Conservation (phyloP, 2,329 filamentous ascomycete species). For the Fusarium abutilonis region DNA sequence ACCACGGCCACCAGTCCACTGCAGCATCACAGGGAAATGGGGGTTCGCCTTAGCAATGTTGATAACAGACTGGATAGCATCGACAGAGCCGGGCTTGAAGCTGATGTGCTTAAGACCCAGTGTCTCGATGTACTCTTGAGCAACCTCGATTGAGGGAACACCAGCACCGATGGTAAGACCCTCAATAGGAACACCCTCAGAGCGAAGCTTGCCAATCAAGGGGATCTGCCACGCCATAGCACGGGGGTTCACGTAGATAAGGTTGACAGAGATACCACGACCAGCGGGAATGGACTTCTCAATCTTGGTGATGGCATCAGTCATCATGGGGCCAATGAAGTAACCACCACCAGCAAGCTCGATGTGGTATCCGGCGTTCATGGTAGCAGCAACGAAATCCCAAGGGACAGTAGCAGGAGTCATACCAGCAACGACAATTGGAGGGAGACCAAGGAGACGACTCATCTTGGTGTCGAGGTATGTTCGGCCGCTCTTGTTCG, state of each 20-base stretch:
- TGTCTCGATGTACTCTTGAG: slow-evolving; percentile 92
- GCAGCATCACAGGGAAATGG: slow-evolving; percentile 88
- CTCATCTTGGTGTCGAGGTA: slow-evolving; percentile 98
- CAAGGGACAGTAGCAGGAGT: slow-evolving; percentile 88
- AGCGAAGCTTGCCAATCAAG: slow-evolving; percentile 78
- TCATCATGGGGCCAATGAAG: slow-evolving; percentile 85
- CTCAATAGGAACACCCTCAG: slow-evolving; percentile 89
- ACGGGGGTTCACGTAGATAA: slow-evolving; percentile 90
- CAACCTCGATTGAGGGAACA: slow-evolving; percentile 92
- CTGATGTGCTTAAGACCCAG: slow-evolving; percentile 91
- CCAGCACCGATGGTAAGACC: slow-evolving; percentile 92
- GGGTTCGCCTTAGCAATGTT: slow-evolving; percentile 96
- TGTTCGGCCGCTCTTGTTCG: slow-evolving; percentile 86
- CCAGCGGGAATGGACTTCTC: slow-evolving; percentile 85
- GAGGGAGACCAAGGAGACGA: slow-evolving; percentile 82
- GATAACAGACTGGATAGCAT: slow-evolving; percentile 88
- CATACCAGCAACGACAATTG: slow-evolving; percentile 93
- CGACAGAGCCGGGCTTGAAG: slow-evolving; percentile 91
- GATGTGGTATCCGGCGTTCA: slow-evolving; percentile 95
- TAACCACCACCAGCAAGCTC: slow-evolving; percentile 92
- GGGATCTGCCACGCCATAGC: slow-evolving; percentile 95
- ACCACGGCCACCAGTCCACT: slow-evolving; percentile 94
- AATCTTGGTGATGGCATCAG: slow-evolving; percentile 82
- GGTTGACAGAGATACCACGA: slow-evolving; percentile 86
- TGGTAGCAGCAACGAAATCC: slow-evolving; percentile 91